phyloP scores from a whole-genome alignment of 2,329 filamentous ascomycete species.

The Aureobasidium namibiae region DNA sequence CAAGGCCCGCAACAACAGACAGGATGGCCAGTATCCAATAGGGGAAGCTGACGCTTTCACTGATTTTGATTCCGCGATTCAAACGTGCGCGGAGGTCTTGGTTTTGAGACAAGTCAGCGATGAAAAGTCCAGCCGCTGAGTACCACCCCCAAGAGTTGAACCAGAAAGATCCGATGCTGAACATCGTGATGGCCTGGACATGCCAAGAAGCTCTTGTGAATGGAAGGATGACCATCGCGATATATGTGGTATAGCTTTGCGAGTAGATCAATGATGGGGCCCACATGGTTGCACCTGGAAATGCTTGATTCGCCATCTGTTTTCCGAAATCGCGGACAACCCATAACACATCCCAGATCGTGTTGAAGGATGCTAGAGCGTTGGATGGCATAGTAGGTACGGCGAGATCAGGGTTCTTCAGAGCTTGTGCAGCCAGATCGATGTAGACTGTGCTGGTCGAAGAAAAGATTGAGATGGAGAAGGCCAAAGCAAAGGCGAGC shows the following conservation, averaged over 20 bases:
- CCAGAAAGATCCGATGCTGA: slow-evolving; percentile 25
- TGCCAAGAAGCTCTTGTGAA: slow-evolving; percentile 36
- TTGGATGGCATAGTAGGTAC: slow-evolving; percentile 27
- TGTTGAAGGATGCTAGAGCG: slow-evolving; percentile 38
- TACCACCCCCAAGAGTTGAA: slow-evolving; percentile 26
- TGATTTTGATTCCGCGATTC: slow-evolving; percentile 18
- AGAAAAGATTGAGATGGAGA: slow-evolving; percentile 31
- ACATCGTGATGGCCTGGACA: slow-evolving; percentile 24
- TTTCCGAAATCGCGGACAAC: slow-evolving; percentile 29
- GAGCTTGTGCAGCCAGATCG: slow-evolving; percentile 28
- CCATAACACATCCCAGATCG: slow-evolving; percentile 41
- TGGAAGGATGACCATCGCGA: slow-evolving; percentile 40
- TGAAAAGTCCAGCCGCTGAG: slow-evolving; percentile 20
- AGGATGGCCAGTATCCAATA: slow-evolving; percentile 16
- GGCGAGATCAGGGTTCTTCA: slow-evolving; percentile 31
- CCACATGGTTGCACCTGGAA: slow-evolving; percentile 41
- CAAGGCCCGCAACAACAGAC: slow-evolving; percentile 16
- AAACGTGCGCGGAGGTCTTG: slow-evolving; percentile 17
- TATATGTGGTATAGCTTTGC: slow-evolving; percentile 42
- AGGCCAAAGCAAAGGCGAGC: slow-evolving; percentile 32
- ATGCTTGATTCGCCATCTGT: slow-evolving; percentile 35
- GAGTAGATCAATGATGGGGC: slow-evolving; percentile 36
- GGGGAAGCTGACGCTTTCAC: slow-evolving; percentile 17
- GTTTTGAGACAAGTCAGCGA: slow-evolving; percentile 21
- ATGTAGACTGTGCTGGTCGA: slow-evolving; percentile 28